Evolutionary conservation across 2,329 filamentous ascomycete genomes (phyloP).

Genomic region (Venturia asperata): DNA sequence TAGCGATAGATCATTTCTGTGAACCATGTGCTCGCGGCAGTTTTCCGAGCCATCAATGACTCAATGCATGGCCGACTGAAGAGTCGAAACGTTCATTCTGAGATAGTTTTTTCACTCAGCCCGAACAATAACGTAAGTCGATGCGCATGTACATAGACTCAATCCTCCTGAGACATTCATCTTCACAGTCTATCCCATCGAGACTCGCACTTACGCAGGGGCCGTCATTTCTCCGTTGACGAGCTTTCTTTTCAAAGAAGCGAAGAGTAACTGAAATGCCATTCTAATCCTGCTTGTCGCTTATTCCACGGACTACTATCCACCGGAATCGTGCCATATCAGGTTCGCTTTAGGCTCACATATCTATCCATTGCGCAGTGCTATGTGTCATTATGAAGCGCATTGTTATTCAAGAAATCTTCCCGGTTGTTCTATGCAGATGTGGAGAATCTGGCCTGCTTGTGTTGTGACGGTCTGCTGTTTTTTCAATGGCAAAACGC

Average conservation of each 20-base stretch:
- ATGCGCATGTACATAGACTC: constrained; percentile 13
- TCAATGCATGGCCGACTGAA: constrained; percentile 56
- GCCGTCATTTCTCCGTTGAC: constrained; percentile 18
- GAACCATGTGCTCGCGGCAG: constrained; percentile 64
- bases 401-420: background rate
- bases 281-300: constrained; percentile 19
- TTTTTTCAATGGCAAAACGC: no score
- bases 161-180: constrained; percentile 7
- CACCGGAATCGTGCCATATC: constrained; percentile 3
- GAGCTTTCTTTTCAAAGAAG: constrained; percentile 15
- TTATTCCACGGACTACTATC: constrained; percentile 13
- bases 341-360: constrained; percentile 20
- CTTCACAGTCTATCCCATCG: constrained; percentile 3
- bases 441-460: constrained; percentile 17
- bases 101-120: constrained; percentile 74
- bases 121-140: constrained; percentile 69
- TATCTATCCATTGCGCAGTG: background rate
- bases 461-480: background rate
- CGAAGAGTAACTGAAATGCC: constrained; percentile 19
- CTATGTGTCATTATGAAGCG: background rate
- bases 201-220: constrained; percentile 14
- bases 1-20: constrained; percentile 56
- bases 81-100: constrained; percentile 81
- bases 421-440: background rate
- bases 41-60: constrained; percentile 68